phyloP scores from a whole-genome alignment of 495 filamentous ascomycete species.

The Neurospora pannonica region DNA sequence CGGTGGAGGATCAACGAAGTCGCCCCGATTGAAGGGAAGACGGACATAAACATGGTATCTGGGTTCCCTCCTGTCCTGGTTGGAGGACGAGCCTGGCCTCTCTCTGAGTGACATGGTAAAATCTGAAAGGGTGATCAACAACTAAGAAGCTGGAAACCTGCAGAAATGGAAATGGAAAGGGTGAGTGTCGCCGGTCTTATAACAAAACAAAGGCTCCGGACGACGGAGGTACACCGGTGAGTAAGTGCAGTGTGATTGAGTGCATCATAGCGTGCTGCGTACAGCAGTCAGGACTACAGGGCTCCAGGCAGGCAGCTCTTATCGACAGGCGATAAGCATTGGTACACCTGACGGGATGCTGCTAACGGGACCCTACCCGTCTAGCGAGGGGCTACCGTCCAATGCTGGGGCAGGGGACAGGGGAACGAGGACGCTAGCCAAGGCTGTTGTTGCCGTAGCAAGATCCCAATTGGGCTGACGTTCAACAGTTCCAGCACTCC shows the following conservation, averaged over 20 bases:
- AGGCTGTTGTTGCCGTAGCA: not conserved
- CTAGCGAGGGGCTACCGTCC: not conserved
- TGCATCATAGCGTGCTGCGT: not conserved
- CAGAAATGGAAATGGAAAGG: not conserved
- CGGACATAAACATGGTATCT: constrained; percentile 73
- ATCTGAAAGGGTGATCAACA: not conserved
- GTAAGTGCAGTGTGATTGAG: not conserved
- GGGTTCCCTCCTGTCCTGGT: constrained; percentile 24
- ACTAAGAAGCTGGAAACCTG: not conserved
- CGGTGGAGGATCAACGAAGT: constrained; percentile 82
- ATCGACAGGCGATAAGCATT: not conserved
- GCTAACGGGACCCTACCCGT: not conserved
- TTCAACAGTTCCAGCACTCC: not conserved
- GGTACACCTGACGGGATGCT: not conserved
- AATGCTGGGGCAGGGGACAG: not conserved
- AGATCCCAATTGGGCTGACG: not conserved
- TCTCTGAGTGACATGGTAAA: constrained; percentile 10
- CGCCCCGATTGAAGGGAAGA: constrained; percentile 74
- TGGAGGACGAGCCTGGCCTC: constrained; percentile 5
- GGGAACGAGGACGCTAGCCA: not conserved
- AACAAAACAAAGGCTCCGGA: not conserved
- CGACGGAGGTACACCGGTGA: not conserved
- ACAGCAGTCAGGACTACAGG: not conserved
- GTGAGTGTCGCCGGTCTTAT: not conserved
- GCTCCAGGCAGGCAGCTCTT: not conserved